Evolutionary conservation across 2,329 filamentous ascomycete species (phyloP).

Genomic region (Aspergillus fischeri): DNA sequence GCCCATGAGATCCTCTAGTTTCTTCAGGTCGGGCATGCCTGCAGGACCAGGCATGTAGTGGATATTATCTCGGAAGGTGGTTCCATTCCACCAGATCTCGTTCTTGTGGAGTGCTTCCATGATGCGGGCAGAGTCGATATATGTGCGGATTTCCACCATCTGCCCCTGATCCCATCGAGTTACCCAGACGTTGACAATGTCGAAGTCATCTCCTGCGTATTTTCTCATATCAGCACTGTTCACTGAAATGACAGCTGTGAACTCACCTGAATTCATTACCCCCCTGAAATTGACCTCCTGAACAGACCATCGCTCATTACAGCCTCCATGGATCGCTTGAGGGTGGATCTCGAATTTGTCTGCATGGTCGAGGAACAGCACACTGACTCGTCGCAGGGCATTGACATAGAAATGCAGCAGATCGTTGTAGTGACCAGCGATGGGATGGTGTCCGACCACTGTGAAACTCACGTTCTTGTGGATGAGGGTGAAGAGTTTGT

Average conservation of each 20-base stretch:
- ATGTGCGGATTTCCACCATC: conserved; percentile 33
- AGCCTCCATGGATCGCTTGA: conserved; percentile 29
- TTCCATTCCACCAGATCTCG: conserved; percentile 32
- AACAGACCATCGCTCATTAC: conserved; percentile 30
- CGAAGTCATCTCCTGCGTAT: conserved; percentile 24
- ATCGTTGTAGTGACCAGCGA: conserved; percentile 29
- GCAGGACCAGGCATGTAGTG: conserved; percentile 31
- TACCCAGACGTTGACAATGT: conserved; percentile 33
- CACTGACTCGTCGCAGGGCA: conserved; percentile 26
- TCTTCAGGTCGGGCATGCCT: conserved; percentile 28
- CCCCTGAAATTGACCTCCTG: conserved; percentile 30
- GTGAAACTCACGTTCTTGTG: conserved; percentile 31
- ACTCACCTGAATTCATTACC: conserved; percentile 31
- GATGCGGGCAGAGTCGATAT: conserved; percentile 27
- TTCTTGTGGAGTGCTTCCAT: conserved; percentile 29
- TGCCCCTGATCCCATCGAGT: conserved; percentile 28
- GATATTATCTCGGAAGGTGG: conserved; percentile 23
- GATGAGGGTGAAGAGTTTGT: conserved; percentile 28
- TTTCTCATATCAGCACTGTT: not conserved
- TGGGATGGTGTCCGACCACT: conserved; percentile 30
- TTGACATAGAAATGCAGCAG: conserved; percentile 33
- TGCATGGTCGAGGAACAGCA: conserved; percentile 25
- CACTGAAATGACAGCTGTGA: not conserved
- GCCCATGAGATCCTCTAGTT: conserved; percentile 22
- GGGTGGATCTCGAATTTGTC: conserved; percentile 30